These are phyloP conservation scores for Kwoniella botswanensis DNA, from an alignment of 768 basidiomycete species.

Conservation along the genomic window DNA sequence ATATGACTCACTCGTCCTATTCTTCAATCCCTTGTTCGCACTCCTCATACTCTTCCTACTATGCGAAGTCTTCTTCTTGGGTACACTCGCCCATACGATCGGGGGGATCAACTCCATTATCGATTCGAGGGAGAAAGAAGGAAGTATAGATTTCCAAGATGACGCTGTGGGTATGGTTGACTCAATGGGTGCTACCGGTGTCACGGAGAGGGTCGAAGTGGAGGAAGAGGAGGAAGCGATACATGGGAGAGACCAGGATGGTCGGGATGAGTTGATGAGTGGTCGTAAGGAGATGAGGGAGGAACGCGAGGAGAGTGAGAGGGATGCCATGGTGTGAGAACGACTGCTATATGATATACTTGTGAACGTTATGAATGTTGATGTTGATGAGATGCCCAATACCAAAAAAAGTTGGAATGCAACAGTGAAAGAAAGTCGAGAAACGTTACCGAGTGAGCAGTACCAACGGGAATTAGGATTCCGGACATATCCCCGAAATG, in stretches of 20 bases:
- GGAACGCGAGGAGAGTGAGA: slow-evolving; percentile 15
- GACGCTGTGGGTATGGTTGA: slow-evolving; percentile 12
- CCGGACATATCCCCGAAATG: no score
- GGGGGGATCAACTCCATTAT: slow-evolving; percentile 80
- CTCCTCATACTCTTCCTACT: slow-evolving; percentile 93
- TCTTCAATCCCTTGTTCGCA: slow-evolving; percentile 92
- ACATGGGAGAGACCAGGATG: slow-evolving; percentile 43
- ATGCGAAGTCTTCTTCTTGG: slow-evolving; percentile 91
- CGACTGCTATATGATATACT: no score
- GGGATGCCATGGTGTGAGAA: slow-evolving; percentile 19
- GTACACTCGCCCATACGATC: slow-evolving; percentile 80
- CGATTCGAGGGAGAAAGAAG: slow-evolving; percentile 59
- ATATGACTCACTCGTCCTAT: slow-evolving; percentile 75
- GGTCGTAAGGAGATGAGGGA: slow-evolving; percentile 16
- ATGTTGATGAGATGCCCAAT: no score
- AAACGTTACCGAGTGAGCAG: no score
- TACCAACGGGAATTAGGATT: no score
- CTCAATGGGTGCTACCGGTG: slow-evolving; percentile 11
- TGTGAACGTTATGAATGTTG: no score
- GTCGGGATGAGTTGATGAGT: slow-evolving; percentile 22
- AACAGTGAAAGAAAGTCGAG: no score
- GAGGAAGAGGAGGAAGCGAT: slow-evolving; percentile 33
- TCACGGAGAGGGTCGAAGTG: not conserved
- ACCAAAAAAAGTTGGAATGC: no score
- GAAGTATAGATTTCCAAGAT: slow-evolving; percentile 47